These are phyloP conservation scores for Tylopilus rubrobrunneus DNA, from an alignment of 768 basidiomycete species.

Conservation along the genomic window DNA sequence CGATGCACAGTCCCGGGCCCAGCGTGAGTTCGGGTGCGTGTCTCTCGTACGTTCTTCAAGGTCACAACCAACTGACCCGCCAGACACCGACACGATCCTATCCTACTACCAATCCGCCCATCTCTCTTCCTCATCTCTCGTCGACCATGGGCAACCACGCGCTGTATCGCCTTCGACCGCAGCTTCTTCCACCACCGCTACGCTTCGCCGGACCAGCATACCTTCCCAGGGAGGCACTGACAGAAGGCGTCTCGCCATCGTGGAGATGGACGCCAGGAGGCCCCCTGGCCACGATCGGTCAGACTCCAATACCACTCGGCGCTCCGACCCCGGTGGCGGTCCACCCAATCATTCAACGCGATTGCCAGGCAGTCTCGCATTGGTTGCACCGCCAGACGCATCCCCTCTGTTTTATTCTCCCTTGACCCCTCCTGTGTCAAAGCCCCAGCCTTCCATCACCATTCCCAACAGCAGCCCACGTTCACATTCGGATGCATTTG, in stretches of 20 bases:
- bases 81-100: slow-evolving; percentile 43
- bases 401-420: slow-evolving; percentile 47
- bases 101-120: slow-evolving; percentile 55
- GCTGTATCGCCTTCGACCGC: slow-evolving; percentile 25
- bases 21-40: slow-evolving; percentile 15
- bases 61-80: too few relatives aligned
- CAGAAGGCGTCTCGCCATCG: slow-evolving; percentile 63
- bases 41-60: background rate
- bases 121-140: slow-evolving; percentile 43
- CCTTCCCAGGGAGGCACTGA: slow-evolving; percentile 60
- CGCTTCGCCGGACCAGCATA: slow-evolving; percentile 43
- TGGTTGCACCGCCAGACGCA: slow-evolving; percentile 73
- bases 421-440: slow-evolving; percentile 32
- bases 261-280: slow-evolving; percentile 48
- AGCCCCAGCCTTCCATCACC: slow-evolving; percentile 14
- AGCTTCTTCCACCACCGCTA: slow-evolving; percentile 24
- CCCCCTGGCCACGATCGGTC: slow-evolving; percentile 25
- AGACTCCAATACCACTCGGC: slow-evolving; percentile 18
- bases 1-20: slow-evolving; percentile 12
- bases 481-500: slow-evolving; percentile 46
- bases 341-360: slow-evolving; percentile 28
- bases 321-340: slow-evolving; percentile 26
- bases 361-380: slow-evolving; percentile 42
- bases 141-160: slow-evolving; percentile 33
- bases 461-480: slow-evolving; percentile 31